A percentile compares a stretch with the other conserved stretches of the same genome.
Conservation (phyloP, 345 rosid genomes). For the Sapria himalayana region DNA sequence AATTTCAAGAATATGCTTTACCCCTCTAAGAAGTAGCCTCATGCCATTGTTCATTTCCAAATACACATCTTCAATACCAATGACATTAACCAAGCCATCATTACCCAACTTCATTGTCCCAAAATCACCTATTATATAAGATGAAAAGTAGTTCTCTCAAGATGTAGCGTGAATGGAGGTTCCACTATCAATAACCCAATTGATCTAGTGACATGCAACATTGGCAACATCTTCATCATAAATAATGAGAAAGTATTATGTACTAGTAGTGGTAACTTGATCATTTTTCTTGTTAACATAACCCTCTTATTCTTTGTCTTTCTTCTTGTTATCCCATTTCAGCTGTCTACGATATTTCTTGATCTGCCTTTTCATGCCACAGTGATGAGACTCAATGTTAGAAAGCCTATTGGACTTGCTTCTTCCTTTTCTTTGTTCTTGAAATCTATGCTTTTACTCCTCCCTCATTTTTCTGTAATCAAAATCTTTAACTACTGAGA, state of each 20-base stretch:
- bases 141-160: not conserved
- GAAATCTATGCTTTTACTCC: not conserved
- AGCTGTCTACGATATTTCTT: not conserved
- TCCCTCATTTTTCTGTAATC: not conserved
- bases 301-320: not conserved
- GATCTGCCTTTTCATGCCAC: not conserved
- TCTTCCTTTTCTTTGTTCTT: not conserved
- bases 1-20: not conserved
- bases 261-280: not conserved
- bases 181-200: not conserved
- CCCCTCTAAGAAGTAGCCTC: not conserved
- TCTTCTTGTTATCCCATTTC: no score
- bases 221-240: not conserved
- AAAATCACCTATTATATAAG: not conserved
- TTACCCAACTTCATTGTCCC: not conserved
- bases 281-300: not conserved
- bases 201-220: not conserved
- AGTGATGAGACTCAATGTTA: not conserved
- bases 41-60: not conserved
- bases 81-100: not conserved
- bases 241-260: no score
- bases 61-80: not conserved
- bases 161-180: not conserved
- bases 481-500: not conserved
- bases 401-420: not conserved